phyloP scores from a whole-genome alignment of 169 alveolate species.

The Plasmodium knowlesi region DNA sequence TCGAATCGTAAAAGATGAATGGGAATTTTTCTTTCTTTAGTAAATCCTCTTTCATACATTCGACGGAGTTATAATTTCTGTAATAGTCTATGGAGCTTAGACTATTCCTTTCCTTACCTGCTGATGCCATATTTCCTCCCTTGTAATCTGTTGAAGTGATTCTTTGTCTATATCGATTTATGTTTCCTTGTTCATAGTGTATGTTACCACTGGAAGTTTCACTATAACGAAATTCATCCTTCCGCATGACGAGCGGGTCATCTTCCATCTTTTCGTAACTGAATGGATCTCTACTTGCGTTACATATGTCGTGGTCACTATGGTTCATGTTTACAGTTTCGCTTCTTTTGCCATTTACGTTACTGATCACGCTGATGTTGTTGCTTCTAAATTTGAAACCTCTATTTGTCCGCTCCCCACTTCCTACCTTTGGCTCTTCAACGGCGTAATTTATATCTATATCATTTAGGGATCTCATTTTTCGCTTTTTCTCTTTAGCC shows the following conservation, averaged over 20 bases:
- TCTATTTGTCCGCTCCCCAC: neutral
- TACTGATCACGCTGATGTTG: neutral
- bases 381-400: neutral
- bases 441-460: neutral
- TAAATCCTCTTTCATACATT: slow-evolving; percentile 34
- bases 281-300: neutral
- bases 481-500: slow-evolving; percentile 6
- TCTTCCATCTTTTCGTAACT: neutral
- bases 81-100: slow-evolving; percentile 10
- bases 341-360: neutral
- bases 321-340: neutral
- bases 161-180: neutral
- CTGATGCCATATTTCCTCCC: neutral
- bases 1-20: slow-evolving; percentile 45
- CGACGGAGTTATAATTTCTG: slow-evolving; percentile 33
- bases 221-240: neutral
- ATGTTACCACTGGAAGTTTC: neutral
- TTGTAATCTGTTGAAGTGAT: neutral
- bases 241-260: neutral
- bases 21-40: slow-evolving; percentile 47
- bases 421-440: neutral
- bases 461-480: slow-evolving; percentile 11
- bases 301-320: neutral
- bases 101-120: neutral
- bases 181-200: neutral